These are phyloP conservation scores for Ceratocystis colombiana DNA, from an alignment of 2,329 filamentous ascomycete species.

Conservation along the genomic window DNA sequence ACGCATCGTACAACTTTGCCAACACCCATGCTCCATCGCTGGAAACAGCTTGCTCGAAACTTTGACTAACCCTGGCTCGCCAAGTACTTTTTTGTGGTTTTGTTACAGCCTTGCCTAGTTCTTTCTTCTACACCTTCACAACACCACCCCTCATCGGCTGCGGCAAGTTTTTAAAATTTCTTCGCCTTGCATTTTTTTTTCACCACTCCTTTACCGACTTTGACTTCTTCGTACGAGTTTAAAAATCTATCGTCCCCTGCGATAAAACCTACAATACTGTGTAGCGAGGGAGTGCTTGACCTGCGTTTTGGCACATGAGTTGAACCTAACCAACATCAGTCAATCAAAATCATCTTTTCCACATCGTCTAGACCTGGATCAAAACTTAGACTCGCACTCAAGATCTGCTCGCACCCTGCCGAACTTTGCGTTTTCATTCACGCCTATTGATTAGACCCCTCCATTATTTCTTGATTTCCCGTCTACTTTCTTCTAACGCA, in stretches of 20 bases:
- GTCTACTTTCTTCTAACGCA: not conserved
- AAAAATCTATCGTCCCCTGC: not conserved
- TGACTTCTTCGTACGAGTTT: not conserved
- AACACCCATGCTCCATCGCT: not conserved
- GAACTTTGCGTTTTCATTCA: not conserved
- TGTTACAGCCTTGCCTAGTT: conserved; percentile 25
- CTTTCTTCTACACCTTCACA: conserved; percentile 2
- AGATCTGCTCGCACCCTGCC: not conserved
- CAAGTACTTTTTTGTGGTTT: conserved; percentile 22
- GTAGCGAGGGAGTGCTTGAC: conserved; percentile 3
- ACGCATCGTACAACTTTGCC: not conserved
- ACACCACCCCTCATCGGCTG: conserved; percentile 25
- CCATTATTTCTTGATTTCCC: not conserved
- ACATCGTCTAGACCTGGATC: not conserved
- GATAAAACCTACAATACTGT: not conserved
- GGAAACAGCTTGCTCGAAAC: conserved; percentile 10
- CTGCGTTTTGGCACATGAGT: conserved; percentile 1
- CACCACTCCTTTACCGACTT: not conserved
- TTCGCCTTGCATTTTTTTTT: not conserved
- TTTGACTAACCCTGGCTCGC: conserved; percentile 24
- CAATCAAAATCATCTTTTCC: not conserved
- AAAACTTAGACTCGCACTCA: not conserved
- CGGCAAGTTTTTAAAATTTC: conserved; percentile 5
- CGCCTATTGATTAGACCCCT: not conserved
- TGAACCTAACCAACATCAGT: not conserved